Percentiles rank a stretch among this genome's conserved stretches.
These are phyloP conservation scores for Amylocarpus encephaloides DNA, from an alignment of 2,329 filamentous ascomycete genomes.

Conservation along the genomic window DNA sequence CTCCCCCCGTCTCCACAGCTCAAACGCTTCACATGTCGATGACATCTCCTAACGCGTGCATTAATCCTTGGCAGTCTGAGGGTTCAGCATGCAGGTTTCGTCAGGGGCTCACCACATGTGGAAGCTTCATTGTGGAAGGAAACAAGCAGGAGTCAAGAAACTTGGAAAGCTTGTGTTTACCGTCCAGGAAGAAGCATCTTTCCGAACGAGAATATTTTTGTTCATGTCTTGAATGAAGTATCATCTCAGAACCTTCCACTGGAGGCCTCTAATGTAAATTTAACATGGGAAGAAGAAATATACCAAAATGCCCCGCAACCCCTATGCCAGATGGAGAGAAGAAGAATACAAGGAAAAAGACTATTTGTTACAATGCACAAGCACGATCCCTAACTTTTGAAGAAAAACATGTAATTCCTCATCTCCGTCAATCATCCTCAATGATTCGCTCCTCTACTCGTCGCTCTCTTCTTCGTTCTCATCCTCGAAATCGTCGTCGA, in stretches of 20 bases:
- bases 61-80: constrained; percentile 3
- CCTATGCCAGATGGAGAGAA: background rate
- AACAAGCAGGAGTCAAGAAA: no score
- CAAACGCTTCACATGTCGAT: constrained; percentile 1
- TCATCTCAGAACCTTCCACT: constrained; percentile 1
- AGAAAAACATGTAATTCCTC: background rate
- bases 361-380: no score
- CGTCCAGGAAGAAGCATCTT: background rate
- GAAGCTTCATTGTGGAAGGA: background rate
- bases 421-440: background rate
- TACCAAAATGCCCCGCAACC: background rate
- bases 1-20: constrained; percentile 1
- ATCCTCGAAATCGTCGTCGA: constrained; percentile 14
- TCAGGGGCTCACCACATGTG: background rate
- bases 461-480: constrained; percentile 4
- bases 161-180: background rate
- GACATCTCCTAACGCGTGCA: background rate
- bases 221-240: background rate
- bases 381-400: background rate
- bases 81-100: constrained; percentile 3
- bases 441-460: background rate
- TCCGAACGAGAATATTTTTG: background rate
- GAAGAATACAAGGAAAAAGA: background rate
- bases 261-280: constrained; percentile 1
- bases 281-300: background rate